Evolutionary conservation across 2,329 filamentous ascomycete genomes (phyloP).

Genomic region (Zalaria sp.): DNA sequence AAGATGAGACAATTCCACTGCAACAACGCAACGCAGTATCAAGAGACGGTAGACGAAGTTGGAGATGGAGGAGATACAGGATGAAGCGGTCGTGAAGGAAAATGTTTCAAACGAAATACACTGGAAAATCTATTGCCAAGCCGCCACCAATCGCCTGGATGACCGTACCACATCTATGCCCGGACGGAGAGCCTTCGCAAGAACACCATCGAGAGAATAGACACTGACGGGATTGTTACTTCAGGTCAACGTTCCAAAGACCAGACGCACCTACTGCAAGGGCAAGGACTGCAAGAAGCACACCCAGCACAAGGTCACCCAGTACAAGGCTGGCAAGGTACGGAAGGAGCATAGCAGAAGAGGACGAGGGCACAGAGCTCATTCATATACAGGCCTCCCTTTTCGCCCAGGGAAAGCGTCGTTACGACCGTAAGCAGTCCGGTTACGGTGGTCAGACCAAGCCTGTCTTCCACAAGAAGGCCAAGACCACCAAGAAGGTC

Average conservation of each 20-base stretch:
- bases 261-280: conserved; percentile 95
- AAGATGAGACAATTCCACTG: not conserved
- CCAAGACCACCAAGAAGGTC: conserved; percentile 99
- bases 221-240: not conserved
- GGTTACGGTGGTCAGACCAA: conserved; percentile 99
- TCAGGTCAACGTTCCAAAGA: conserved; percentile 97
- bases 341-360: conserved; percentile 9
- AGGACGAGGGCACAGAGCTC: not conserved
- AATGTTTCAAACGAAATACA: no score
- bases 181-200: no score
- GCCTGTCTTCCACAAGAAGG: conserved; percentile 99
- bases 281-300: conserved; percentile 72
- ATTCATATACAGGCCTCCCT: conserved; percentile 53
- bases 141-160: not conserved
- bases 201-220: not conserved
- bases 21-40: not conserved
- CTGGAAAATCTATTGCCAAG: not conserved
- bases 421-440: conserved; percentile 98
- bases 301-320: conserved; percentile 80
- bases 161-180: no score
- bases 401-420: conserved; percentile 98
- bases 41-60: no score
- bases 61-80: no score
- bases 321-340: conserved; percentile 95
- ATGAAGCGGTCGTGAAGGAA: no score